Percentiles rank a stretch among this genome's conserved stretches.
Conservation (phyloP, 106 monocot genomes). For the Dioscorea zingiberensis region DNA sequence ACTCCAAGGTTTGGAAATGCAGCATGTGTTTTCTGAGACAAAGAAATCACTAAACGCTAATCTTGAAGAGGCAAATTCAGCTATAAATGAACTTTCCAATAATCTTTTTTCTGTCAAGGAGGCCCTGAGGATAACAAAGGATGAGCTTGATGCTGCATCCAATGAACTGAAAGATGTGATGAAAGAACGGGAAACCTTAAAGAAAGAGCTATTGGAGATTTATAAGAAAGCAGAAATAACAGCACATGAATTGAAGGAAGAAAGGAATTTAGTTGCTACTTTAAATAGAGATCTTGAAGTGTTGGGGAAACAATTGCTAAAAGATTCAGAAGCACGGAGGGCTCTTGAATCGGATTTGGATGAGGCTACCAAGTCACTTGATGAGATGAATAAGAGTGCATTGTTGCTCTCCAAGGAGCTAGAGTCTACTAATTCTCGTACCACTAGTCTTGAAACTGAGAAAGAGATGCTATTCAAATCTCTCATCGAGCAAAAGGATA, state of each 20-base stretch:
- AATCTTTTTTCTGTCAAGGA: conserved; percentile 54
- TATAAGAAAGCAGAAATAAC: conserved; percentile 46
- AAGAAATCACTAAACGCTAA: conserved; percentile 27
- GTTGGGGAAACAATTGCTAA: conserved; percentile 36
- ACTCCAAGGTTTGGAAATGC: conserved; percentile 22
- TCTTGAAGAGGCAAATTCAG: conserved; percentile 54
- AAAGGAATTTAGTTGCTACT: conserved; percentile 36
- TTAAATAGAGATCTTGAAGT: conserved; percentile 62
- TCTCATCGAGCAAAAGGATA: conserved; percentile 50
- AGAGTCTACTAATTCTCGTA: conserved; percentile 42
- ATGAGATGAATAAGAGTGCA: conserved; percentile 60
- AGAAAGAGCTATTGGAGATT: conserved; percentile 59
- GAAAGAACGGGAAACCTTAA: conserved; percentile 47
- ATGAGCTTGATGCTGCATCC: conserved; percentile 34
- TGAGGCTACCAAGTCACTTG: conserved; percentile 71
- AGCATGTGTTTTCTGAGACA: conserved; percentile 36
- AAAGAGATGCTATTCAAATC: conserved; percentile 69
- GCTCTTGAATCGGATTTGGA: conserved; percentile 56
- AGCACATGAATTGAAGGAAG: conserved; percentile 48
- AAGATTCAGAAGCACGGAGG: conserved; percentile 47
- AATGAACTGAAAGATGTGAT: conserved; percentile 37
- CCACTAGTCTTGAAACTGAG: conserved; percentile 55
- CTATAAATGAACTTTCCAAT: conserved; percentile 35
- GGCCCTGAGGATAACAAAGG: conserved; percentile 30
- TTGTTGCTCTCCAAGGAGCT: conserved; percentile 64